A percentile compares a stretch with the other conserved stretches of the same genome.
phyloP scores from a whole-genome alignment of 306 rosid genomes.

The cucumber (Cucumis sativus) region Cucumber_9930_V3 NC_026660.2:22669001-22669500 shows the following conservation, averaged over 20 bases:
- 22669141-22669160: slow-evolving; percentile 9
- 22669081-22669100: background rate
- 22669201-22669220: background rate
- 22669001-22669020: background rate
- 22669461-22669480: background rate
- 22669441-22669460: too few species aligned
- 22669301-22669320: too few species aligned
- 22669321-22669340: too few species aligned
- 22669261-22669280: too few species aligned
- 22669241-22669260: too few species aligned
- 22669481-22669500: background rate
- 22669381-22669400: too few species aligned
- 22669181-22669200: slow-evolving; percentile 16
- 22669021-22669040: background rate
- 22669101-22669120: background rate
- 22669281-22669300: too few species aligned
- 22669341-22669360: too few species aligned
- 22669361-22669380: too few species aligned
- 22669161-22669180: slow-evolving; percentile 11
- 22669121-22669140: slow-evolving; percentile 17
- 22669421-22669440: too few species aligned
- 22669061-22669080: background rate
- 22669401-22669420: too few species aligned
- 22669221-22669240: background rate
- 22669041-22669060: background rate